phyloP scores from a whole-genome alignment of 192 early-diverging fungal species.

The Entrophospora sp. region DNA sequence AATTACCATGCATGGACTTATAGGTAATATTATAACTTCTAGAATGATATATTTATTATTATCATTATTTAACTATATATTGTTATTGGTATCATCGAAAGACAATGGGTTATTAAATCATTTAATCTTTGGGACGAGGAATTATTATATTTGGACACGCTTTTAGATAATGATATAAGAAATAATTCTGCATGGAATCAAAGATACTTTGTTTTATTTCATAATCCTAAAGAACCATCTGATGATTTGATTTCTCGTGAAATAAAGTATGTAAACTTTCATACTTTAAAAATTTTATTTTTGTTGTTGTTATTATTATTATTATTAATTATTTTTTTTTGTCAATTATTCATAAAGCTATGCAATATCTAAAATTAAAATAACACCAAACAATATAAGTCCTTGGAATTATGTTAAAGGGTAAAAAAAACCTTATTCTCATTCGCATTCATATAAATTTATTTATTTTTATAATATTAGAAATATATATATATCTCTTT shows the following conservation, averaged over 20 bases:
- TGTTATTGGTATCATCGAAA: constrained; percentile 10
- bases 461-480: no score
- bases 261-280: constrained; percentile 57
- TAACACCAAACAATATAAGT: constrained; percentile 86
- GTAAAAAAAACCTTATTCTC: no score
- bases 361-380: constrained; percentile 53
- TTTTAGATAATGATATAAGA: constrained; percentile 73
- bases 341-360: no score
- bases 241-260: constrained; percentile 48
- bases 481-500: no score
- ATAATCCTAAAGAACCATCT: constrained; percentile 23
- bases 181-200: constrained; percentile 99
- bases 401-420: constrained; percentile 88
- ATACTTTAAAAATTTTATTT: no score
- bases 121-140: constrained; percentile 79
- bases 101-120: constrained; percentile 80
- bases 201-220: constrained; percentile 69
- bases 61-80: not conserved
- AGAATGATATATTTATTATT: not conserved
- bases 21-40: no score
- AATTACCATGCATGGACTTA: constrained; percentile 99
- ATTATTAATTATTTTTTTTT: no score
- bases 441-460: no score
- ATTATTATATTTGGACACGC: constrained; percentile 58
- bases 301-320: no score